Conservation (phyloP, 257 asterid genomes). For the Leptodermis oblonga region DNA sequence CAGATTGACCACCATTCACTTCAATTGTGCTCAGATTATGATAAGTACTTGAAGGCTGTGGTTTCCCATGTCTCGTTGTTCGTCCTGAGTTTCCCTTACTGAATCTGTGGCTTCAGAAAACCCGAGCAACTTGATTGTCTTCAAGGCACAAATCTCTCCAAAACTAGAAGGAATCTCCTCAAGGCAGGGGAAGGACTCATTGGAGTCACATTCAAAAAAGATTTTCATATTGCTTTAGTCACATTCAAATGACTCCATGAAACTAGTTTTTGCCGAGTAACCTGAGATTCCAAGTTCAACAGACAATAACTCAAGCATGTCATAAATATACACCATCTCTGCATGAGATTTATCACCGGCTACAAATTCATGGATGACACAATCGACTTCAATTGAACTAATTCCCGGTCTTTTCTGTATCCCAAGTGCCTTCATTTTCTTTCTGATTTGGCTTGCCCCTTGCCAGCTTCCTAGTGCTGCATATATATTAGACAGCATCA, state of each 20-base stretch:
- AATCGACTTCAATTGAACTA: conserved; percentile 56
- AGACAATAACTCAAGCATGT: conserved; percentile 43
- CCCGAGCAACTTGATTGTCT: too few relatives aligned
- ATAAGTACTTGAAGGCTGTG: too few relatives aligned
- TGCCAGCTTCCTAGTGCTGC: conserved; percentile 68
- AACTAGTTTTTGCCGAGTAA: conserved; percentile 20
- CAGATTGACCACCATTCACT: too few relatives aligned
- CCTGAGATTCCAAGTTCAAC: conserved; percentile 30
- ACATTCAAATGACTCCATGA: conserved; percentile 12
- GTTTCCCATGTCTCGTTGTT: too few relatives aligned
- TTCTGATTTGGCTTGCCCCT: conserved; percentile 67
- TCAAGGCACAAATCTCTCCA: too few relatives aligned
- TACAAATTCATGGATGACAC: conserved; percentile 42
- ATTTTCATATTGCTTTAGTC: neutral
- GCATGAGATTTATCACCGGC: conserved; percentile 63
- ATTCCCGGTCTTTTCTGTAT: conserved; percentile 59
- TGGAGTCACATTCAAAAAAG: too few relatives aligned
- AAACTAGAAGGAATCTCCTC: too few relatives aligned
- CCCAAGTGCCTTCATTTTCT: conserved; percentile 71
- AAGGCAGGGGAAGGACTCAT: too few relatives aligned
- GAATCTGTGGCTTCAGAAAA: too few relatives aligned
- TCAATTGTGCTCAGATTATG: too few relatives aligned
- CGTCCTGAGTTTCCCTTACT: too few relatives aligned
- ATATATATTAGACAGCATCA: conserved; percentile 60
- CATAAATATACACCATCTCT: conserved; percentile 33